Base-by-base conservation (phyloP, 345 rosid species). In the Rhodamnia rubescens region DNA sequence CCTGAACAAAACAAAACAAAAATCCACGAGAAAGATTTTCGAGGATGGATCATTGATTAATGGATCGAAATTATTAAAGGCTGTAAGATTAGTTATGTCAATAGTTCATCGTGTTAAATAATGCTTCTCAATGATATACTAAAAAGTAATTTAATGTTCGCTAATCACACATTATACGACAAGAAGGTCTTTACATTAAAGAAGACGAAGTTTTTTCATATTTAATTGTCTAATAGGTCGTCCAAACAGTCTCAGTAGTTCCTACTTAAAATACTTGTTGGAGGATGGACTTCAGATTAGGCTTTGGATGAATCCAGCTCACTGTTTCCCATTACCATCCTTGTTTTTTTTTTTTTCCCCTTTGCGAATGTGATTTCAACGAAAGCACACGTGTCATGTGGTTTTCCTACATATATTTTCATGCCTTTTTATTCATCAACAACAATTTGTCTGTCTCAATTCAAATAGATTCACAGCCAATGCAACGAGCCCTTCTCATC, bases 201-300 rank as follows among this genome's bases (percentile, higher is more conserved):
- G n/a, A n/a, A n/a, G n/a, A n/a, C n/a, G n/a, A n/a, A n/a, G 3
- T 2, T 57, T 57, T 57, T 57, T 26, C 29, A 57, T 57, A 26
- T 26, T 57, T 26, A 26, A 8, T 56, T 22, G 9, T 56, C 13
- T 56, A 56, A 56, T 56, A 5, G 10, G 15, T 24, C 27, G 5
- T 57, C 5, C 1, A 24, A 5, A 10, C 2, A 24, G 11, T n/a
- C n/a, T n/a, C n/a, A n/a, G n/a, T n/a, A n/a, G 0, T 57, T 2
- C 0, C 11, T 24, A 26, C 7, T 11, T 24, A 57, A 57, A 21
- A 57, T 57, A 57, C 14, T 26, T 24, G 3, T 24, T 40, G 7
- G 6, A 56, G 0, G 15, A 57, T 57, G 15, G 3, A 57, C 15
- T 24, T 26, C 14, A 4, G 0, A 57, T 0, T 24, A 57, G 0